These are phyloP conservation scores for Tricladium varicosporioides DNA, from an alignment of 2,329 filamentous ascomycete species.

Conservation along the genomic window DNA sequence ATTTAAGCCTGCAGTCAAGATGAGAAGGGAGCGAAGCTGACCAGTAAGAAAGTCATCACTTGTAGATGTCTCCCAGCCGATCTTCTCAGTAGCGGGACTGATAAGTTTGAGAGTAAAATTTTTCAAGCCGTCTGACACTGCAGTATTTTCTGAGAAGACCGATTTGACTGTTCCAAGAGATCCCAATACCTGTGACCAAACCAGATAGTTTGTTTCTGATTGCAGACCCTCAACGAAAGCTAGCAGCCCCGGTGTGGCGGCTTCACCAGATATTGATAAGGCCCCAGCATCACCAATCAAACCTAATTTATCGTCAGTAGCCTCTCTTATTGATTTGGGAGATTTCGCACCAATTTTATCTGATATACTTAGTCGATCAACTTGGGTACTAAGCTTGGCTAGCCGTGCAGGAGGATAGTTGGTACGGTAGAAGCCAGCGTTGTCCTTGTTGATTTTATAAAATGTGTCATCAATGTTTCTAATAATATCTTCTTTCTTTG, in stretches of 20 bases:
- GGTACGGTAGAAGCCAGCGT: slow-evolving; percentile 87
- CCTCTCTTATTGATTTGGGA: neutral
- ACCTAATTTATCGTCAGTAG: slow-evolving; percentile 16
- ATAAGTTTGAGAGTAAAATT: slow-evolving; percentile 78
- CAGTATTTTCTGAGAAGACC: slow-evolving; percentile 77
- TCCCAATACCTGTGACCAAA: slow-evolving; percentile 83
- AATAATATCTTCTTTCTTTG: slow-evolving; percentile 73
- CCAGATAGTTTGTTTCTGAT: slow-evolving; percentile 78
- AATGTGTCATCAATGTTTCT: slow-evolving; percentile 73
- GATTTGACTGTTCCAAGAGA: slow-evolving; percentile 75
- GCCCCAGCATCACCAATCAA: slow-evolving; percentile 87
- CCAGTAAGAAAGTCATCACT: slow-evolving; percentile 79
- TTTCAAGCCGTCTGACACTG: slow-evolving; percentile 70
- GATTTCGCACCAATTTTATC: slow-evolving; percentile 74
- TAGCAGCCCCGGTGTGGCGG: slow-evolving; percentile 76
- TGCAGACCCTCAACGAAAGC: slow-evolving; percentile 83
- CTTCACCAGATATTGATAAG: slow-evolving; percentile 82
- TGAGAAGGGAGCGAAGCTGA: slow-evolving; percentile 78
- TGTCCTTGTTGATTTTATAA: slow-evolving; percentile 91
- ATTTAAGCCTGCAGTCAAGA: slow-evolving; percentile 70
- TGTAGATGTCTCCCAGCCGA: slow-evolving; percentile 82
- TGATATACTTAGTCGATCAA: slow-evolving; percentile 72
- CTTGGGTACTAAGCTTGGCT: slow-evolving; percentile 73
- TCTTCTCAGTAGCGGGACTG: slow-evolving; percentile 67
- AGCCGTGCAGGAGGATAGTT: slow-evolving; percentile 88